Evolutionary conservation across 176 grass and related monocot species (phyloP), one percentile per base, ranked within the genome.

Genomic region (Avena atlantica): DNA sequence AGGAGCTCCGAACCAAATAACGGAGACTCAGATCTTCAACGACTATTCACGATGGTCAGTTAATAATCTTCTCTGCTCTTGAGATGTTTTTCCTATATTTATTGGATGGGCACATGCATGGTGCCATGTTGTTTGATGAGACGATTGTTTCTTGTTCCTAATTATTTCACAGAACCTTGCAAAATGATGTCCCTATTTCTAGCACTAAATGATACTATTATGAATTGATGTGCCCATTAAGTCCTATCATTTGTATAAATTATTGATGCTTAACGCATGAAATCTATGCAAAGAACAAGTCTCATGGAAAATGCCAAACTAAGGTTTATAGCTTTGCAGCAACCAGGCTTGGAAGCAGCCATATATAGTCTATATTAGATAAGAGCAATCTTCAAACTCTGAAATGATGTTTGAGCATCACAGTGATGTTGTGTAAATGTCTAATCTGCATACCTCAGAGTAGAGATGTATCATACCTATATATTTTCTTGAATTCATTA

Each of bases 1-100:
- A 98, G 94, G 76, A 94, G 74, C 80, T 91, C 86, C 9, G 75
- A 92, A n/a, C 89, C 74, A 81, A 77, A 36, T 16, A 85, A 89
- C 82, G 74, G 76, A 91, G 85, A 93, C 79, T 94, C 92, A 85
- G 93, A 94, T 95, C 90, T 94, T 92, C 91, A 95, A 78, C 83
- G 92, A 48, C 61, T 98, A 63, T 94, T 98, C 83, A 93, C 90
- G 58, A 98, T 98, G 96, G 96, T 98, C 82, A 94, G 84, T 11
- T 85, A 80, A 72, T 51, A 6, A 86, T 81, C 58, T 27, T 79
- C 20, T 88, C 8, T 64, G 59, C 47, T 92, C 17, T 47, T 51
- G 60, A 67, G 23, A 78, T 47, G 42, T 73, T 44, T 20, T 27
- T 13, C 42, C 24, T 83, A 49, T 65, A 34, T 83, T 83, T 79